phyloP scores from a whole-genome alignment of 768 basidiomycete species.

The Tremella fuciformis region DNA sequence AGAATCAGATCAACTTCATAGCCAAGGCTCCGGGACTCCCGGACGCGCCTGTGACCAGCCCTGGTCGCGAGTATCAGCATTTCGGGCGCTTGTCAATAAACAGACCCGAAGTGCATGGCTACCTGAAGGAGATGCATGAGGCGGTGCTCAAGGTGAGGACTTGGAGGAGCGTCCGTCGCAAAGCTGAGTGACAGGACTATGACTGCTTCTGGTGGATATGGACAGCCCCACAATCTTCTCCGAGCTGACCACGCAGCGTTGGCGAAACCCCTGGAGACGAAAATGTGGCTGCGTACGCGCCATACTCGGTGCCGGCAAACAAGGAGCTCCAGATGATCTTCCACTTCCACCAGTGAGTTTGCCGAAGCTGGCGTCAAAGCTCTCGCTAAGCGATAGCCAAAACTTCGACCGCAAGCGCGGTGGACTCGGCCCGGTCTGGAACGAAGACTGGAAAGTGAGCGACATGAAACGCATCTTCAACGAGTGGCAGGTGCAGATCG shows the following conservation, averaged over 20 bases:
- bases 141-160: conserved; percentile 62
- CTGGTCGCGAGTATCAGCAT: conserved; percentile 58
- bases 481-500: conserved; percentile 62
- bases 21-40: conserved; percentile 65
- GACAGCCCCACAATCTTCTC: no score
- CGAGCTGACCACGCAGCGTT: conserved; percentile 34
- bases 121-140: conserved; percentile 63
- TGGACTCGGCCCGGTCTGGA: conserved; percentile 4
- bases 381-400: conserved; percentile 1
- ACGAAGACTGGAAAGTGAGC: conserved; percentile 56
- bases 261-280: conserved; percentile 50
- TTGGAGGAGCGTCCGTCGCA: background rate
- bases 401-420: conserved; percentile 33
- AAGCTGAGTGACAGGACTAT: conserved; percentile 24
- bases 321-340: conserved; percentile 53
- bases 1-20: conserved; percentile 61
- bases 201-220: conserved; percentile 37
- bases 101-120: conserved; percentile 68
- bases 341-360: conserved; percentile 42
- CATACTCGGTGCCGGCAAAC: conserved; percentile 62
- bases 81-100: conserved; percentile 59
- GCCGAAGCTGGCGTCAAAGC: background rate
- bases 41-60: conserved; percentile 60
- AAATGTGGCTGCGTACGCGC: conserved; percentile 49
- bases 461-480: conserved; percentile 57